These are phyloP conservation scores for Populus hybrid DNA, from an alignment of 441 rosid genomes.

Conservation along the genomic window DNA sequence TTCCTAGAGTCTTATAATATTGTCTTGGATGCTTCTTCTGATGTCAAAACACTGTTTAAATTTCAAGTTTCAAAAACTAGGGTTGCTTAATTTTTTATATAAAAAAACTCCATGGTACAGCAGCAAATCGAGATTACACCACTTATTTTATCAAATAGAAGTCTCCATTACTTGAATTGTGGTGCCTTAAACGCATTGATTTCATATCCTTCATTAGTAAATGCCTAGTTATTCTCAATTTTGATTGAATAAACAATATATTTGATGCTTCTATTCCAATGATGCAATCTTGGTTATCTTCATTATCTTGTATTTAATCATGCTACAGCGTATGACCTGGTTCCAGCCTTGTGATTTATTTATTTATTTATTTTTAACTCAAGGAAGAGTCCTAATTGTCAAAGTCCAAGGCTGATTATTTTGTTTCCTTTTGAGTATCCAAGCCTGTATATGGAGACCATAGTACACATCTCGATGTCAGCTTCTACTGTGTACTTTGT, in stretches of 20 bases:
- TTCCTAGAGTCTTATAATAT: conserved; percentile 30
- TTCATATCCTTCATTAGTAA: conserved; percentile 39
- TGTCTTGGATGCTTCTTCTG: not conserved
- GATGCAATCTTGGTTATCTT: conserved; percentile 49
- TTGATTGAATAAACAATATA: conserved; percentile 41
- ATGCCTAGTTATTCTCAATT: conserved; percentile 33
- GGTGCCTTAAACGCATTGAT: conserved; percentile 67
- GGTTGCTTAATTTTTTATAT: conserved; percentile 24
- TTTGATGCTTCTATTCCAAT: conserved; percentile 70
- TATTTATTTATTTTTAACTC: conserved; percentile 13
- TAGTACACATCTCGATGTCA: conserved; percentile 44
- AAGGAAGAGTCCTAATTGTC: conserved; percentile 28
- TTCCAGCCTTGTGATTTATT: conserved; percentile 22
- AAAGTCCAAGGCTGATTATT: conserved; percentile 34
- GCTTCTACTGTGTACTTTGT: conserved; percentile 22
- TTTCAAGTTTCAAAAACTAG: conserved; percentile 63
- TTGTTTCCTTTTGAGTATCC: conserved; percentile 33
- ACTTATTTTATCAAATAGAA: conserved; percentile 49
- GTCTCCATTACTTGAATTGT: conserved; percentile 44
- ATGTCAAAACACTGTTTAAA: conserved; percentile 15
- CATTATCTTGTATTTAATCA: conserved; percentile 12
- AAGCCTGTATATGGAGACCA: conserved; percentile 12
- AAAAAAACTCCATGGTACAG: not conserved
- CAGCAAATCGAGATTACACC: conserved; percentile 27
- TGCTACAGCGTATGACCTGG: conserved; percentile 29